Evolutionary conservation across 1,284 basidiomycete genomes (phyloP).

Genomic region (Austroboletus novae-zelandiae): DNA sequence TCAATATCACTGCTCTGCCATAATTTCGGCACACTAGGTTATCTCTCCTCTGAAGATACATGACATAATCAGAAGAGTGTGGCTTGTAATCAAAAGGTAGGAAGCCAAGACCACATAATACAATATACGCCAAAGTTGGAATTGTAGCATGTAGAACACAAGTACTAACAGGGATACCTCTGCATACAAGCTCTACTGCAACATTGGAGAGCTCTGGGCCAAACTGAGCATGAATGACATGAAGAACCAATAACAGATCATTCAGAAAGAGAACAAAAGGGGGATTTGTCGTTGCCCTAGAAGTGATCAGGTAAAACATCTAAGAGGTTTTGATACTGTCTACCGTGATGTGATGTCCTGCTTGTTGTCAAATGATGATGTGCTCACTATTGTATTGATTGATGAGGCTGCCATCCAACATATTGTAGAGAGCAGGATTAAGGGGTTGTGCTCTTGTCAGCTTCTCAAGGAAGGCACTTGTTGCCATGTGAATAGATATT

Average conservation of each 20-base stretch:
- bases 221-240: neutral
- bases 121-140: neutral
- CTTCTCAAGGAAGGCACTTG: no score
- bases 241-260: neutral
- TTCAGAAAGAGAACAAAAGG: neutral
- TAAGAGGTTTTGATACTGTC: no score
- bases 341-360: no score
- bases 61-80: neutral
- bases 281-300: neutral
- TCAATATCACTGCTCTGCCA: slow-evolving; percentile 5
- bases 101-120: neutral
- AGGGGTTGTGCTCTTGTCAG: no score
- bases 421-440: no score
- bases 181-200: no score
- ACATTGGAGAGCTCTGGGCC: neutral
- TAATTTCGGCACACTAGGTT: neutral
- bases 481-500: no score
- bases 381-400: no score
- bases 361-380: no score
- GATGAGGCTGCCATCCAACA: no score
- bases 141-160: neutral
- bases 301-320: no score
- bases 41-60: slow-evolving; percentile 6
- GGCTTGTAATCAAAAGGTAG: neutral
- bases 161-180: neutral